Evolutionary conservation across 805 yeast genomes (phyloP).

Genomic region (Metschnikowia shivogae): DNA sequence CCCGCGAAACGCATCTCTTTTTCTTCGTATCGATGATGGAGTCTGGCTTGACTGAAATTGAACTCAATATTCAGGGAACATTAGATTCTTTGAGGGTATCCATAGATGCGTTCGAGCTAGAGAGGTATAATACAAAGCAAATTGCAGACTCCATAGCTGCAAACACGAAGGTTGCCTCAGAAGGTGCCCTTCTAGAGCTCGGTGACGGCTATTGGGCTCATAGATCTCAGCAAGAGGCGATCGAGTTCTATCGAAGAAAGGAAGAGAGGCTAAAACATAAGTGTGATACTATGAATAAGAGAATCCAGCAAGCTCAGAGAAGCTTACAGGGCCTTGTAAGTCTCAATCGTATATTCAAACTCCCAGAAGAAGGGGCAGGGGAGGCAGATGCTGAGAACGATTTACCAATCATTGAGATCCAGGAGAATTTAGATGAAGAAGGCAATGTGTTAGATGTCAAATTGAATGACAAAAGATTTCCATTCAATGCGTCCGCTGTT

Average conservation of each 20-base stretch:
- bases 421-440: conserved; percentile 77
- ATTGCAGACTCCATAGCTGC: background rate
- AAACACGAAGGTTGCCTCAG: background rate
- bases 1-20: conserved; percentile 3
- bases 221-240: conserved; percentile 22
- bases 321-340: background rate
- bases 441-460: conserved; percentile 52
- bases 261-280: conserved; percentile 31
- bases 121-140: background rate
- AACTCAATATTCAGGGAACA: background rate
- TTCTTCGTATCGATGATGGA: background rate
- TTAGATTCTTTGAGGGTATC: background rate
- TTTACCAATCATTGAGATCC: conserved; percentile 73
- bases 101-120: background rate
- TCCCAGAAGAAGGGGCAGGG: background rate
- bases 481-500: background rate
- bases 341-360: background rate
- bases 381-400: conserved; percentile 24
- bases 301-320: conserved; percentile 21
- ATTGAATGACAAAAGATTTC: conserved; percentile 20
- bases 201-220: conserved; percentile 9
- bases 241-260: conserved; percentile 23
- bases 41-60: background rate
- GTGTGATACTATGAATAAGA: conserved; percentile 34
- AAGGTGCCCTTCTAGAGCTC: conserved; percentile 5